Evolutionary conservation across 129 eudicot species (phyloP).

Genomic region (sunflower (Helianthus annuus)): DNA sequence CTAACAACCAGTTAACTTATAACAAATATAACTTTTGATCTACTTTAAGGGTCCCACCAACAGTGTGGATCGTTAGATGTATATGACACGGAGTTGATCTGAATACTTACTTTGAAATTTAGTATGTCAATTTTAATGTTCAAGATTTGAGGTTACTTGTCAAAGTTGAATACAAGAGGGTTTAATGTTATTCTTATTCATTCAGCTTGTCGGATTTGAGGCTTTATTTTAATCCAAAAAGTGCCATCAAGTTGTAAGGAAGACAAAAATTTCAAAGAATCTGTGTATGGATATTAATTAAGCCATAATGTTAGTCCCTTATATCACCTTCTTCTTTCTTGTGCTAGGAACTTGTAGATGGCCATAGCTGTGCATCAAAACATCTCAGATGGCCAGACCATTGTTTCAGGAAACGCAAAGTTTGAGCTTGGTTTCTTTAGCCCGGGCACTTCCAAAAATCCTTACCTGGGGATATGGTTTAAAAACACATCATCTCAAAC

Average conservation of each 20-base stretch:
- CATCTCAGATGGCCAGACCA: no score
- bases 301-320: background rate
- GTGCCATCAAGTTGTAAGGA: no score
- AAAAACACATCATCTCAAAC: background rate
- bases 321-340: background rate
- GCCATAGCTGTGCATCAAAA: no score
- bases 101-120: background rate
- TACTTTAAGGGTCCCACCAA: no score
- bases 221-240: no score
- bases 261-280: no score
- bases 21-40: no score
- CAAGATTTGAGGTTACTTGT: background rate
- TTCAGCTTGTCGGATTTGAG: no score
- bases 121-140: background rate
- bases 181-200: no score
- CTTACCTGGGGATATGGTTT: slow-evolving; percentile 28
- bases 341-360: background rate
- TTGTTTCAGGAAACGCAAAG: slow-evolving; percentile 4
- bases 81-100: no score
- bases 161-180: background rate
- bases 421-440: slow-evolving; percentile 42
- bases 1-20: no score
- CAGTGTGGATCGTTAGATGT: no score
- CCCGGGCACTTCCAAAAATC: slow-evolving; percentile 27
- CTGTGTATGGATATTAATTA: background rate